Evolutionary conservation across 768 basidiomycete species (phyloP).

Genomic region (Boletus rufocinnamomeus): DNA sequence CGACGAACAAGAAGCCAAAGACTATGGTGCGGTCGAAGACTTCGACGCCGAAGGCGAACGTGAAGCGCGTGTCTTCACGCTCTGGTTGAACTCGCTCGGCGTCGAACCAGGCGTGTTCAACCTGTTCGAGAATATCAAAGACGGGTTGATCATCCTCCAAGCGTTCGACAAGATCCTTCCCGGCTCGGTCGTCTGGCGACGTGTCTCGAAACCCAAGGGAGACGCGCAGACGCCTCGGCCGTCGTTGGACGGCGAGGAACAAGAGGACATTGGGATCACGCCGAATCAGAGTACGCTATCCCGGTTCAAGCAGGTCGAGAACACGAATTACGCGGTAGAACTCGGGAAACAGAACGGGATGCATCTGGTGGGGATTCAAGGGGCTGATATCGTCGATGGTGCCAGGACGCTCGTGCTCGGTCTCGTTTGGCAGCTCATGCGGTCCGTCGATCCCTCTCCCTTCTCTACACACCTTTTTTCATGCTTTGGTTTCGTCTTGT

Average conservation of each 20-base stretch:
- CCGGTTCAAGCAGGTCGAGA: constrained; percentile 97
- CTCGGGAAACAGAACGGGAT: constrained; percentile 91
- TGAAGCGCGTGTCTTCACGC: constrained; percentile 95
- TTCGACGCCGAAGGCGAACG: constrained; percentile 99
- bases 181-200: constrained; percentile 90
- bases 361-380: constrained; percentile 97
- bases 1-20: constrained; percentile 91
- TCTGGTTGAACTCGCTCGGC: constrained; percentile 97
- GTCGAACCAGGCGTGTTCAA: constrained; percentile 97
- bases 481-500: background rate
- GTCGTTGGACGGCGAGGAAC: constrained; percentile 54
- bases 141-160: constrained; percentile 89
- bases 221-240: constrained; percentile 43
- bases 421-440: constrained; percentile 97
- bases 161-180: constrained; percentile 96
- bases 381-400: constrained; percentile 96
- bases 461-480: background rate
- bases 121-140: constrained; percentile 93
- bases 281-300: constrained; percentile 85
- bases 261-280: constrained; percentile 78
- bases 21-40: constrained; percentile 88
- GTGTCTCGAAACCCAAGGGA: constrained; percentile 90
- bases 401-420: constrained; percentile 90
- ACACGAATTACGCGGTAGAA: constrained; percentile 95
- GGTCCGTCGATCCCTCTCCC: constrained; percentile 45